Conservation (phyloP, 192 early-diverging fungal species). For the Coemansia sp. region DNA sequence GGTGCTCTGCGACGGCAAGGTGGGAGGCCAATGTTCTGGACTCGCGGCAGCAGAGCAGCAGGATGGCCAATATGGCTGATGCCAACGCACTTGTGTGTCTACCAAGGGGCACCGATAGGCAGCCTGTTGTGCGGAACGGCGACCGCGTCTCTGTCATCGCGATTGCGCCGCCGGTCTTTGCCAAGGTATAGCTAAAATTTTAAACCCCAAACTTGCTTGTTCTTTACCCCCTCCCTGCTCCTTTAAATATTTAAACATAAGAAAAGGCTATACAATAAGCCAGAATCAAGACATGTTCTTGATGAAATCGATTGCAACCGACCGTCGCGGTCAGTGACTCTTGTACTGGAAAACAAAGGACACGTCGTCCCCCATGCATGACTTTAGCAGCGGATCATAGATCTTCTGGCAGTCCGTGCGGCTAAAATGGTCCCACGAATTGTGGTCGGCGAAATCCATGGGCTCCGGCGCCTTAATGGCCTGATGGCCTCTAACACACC, state of each 20-base stretch:
- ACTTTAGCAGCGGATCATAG: slow-evolving; percentile 61
- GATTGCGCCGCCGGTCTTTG: slow-evolving; percentile 20
- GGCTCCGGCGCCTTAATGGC: slow-evolving; percentile 58
- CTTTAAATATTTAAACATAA: neutral
- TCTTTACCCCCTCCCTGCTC: too few species aligned
- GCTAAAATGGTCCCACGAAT: slow-evolving; percentile 76
- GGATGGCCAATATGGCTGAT: slow-evolving; percentile 69
- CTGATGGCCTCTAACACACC: slow-evolving; percentile 86
- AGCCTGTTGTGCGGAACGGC: slow-evolving; percentile 9
- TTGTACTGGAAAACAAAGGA: slow-evolving; percentile 82
- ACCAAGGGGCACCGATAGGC: slow-evolving; percentile 52
- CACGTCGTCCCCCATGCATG: slow-evolving; percentile 61
- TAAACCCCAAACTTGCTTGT: too few species aligned
- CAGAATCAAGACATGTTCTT: neutral
- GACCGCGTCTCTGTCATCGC: slow-evolving; percentile 26
- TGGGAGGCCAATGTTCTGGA: slow-evolving; percentile 59
- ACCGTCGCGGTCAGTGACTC: slow-evolving; percentile 62
- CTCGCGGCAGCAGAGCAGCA: slow-evolving; percentile 73
- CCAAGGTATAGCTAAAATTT: too few species aligned
- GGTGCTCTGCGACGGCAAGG: slow-evolving; percentile 11
- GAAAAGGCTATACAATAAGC: neutral
- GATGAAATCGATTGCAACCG: too few species aligned
- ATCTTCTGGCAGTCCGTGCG: slow-evolving; percentile 56
- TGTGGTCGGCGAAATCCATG: slow-evolving; percentile 77
- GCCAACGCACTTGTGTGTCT: slow-evolving; percentile 80